phyloP scores from a whole-genome alignment of 805 yeast species.

The Wickerhamomyces bovis region DNA sequence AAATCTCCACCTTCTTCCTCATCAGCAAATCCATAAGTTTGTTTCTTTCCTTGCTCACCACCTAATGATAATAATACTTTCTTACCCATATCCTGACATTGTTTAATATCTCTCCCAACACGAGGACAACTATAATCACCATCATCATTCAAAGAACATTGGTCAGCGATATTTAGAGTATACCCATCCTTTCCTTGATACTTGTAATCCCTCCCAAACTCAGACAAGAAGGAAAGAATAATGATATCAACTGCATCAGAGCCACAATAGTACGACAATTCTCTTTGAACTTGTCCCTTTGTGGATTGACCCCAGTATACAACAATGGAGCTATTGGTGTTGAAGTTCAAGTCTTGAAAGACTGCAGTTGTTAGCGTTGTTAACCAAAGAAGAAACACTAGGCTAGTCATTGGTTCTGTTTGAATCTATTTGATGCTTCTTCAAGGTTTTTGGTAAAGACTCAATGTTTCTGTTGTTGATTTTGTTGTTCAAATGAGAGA shows the following conservation, averaged over 20 bases:
- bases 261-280: constrained; percentile 51
- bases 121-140: constrained; percentile 36
- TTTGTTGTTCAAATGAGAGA: neutral
- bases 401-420: neutral
- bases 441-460: too few species aligned
- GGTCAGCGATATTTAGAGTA: constrained; percentile 50
- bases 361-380: neutral
- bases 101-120: constrained; percentile 61
- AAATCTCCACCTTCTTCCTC: constrained; percentile 68
- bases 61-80: constrained; percentile 68
- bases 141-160: constrained; percentile 32
- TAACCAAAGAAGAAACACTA: neutral
- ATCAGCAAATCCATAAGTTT: constrained; percentile 68
- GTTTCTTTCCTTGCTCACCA: constrained; percentile 58
- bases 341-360: constrained; percentile 2
- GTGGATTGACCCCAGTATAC: constrained; percentile 77
- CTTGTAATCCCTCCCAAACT: constrained; percentile 13
- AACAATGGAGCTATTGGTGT: constrained; percentile 33
- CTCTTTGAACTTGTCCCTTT: constrained; percentile 37
- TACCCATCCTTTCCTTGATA: constrained; percentile 13
- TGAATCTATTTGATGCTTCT: too few species aligned
- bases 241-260: constrained; percentile 66
- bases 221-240: constrained; percentile 53
- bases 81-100: constrained; percentile 77
- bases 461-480: neutral